Percentiles rank a stretch among this genome's conserved stretches.
Conservation (phyloP, 202 grass and related monocot species). For the Schoenoplectus tabernaemontani region DNA sequence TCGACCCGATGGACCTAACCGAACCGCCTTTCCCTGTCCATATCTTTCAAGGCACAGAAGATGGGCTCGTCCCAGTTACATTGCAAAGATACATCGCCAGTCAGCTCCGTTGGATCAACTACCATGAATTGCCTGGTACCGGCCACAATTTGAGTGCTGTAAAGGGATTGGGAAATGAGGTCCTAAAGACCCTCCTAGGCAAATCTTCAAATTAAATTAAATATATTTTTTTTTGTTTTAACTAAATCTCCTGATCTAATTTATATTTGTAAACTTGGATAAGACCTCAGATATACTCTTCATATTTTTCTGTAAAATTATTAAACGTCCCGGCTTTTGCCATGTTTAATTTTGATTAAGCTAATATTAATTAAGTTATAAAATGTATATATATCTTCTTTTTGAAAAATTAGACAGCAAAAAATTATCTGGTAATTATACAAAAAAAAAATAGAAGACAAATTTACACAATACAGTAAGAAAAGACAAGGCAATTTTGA, state of each 20-base stretch:
- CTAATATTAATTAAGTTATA: no score
- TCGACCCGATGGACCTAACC: slow-evolving; percentile 71
- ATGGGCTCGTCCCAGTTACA: slow-evolving; percentile 67
- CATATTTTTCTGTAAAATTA: background rate
- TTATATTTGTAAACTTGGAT: background rate
- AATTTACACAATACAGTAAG: no score
- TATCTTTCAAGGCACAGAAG: slow-evolving; percentile 79
- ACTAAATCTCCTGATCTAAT: background rate
- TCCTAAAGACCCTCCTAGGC: slow-evolving; percentile 40
- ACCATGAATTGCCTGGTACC: slow-evolving; percentile 47
- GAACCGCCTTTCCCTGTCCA: slow-evolving; percentile 62
- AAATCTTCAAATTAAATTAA: background rate
- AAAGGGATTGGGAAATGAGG: slow-evolving; percentile 44
- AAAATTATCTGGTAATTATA: no score
- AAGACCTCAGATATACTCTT: background rate
- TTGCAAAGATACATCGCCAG: slow-evolving; percentile 62
- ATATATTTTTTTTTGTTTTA: background rate
- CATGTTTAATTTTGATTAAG: no score
- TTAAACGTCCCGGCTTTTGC: no score
- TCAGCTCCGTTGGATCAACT: slow-evolving; percentile 53
- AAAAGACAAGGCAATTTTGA: no score
- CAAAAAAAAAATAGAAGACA: no score
- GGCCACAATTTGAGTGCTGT: slow-evolving; percentile 56
- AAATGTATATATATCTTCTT: no score
- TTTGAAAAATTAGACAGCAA: no score